Base-by-base conservation (phyloP, 2,329 filamentous ascomycete genomes). In the Phialophora tarda region DNA sequence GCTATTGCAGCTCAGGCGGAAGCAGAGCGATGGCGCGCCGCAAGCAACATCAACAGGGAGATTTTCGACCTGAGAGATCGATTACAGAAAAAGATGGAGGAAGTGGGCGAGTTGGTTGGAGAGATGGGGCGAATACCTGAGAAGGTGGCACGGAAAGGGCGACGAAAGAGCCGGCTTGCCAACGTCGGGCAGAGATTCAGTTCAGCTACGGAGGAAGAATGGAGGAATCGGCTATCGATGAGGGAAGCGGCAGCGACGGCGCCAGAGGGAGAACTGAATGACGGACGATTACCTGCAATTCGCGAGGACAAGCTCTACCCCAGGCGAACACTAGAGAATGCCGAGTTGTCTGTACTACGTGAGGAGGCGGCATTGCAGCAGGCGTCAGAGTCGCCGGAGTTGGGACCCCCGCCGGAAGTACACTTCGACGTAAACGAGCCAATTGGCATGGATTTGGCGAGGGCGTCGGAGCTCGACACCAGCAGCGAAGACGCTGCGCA, bases 251-350 rank as follows among this genome's bases (percentile, higher is more conserved):
- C 30, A 10, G 30, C 30, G 8, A 23, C 68, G 44, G 75, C 77
- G 32, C 74, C 77, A 38, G 77, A 76, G 38, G 38, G 14, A 78
- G 58, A 53, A 47, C 32, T 17, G 41, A 66, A 26, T 55, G 78
- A 82, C 59, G 77, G 77, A 38, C 75, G 81, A 71, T 77, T 89
- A 70, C 86, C 87, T 8, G 83, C 83, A 3, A 89, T 89, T 59
- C 71, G 80, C 2, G 87, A 89, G 75, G 83, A 84, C 73, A 88
- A 87, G 74, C 79, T 77, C 66, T 88, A 82, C 71, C 86, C 86
- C 24, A 78, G 86, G 69, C 75, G 78, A 65, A 87, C 85, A 8
- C 76, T 88, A 70, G 83, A 84, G 82, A 66, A 72, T 4, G 74
- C 77, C 34, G 80, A 81, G 58, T 56, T 81, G 21, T 69, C 75